These are phyloP conservation scores for Durio zibethinus DNA, from an alignment of 345 rosid species.

Conservation along the genomic window DNA sequence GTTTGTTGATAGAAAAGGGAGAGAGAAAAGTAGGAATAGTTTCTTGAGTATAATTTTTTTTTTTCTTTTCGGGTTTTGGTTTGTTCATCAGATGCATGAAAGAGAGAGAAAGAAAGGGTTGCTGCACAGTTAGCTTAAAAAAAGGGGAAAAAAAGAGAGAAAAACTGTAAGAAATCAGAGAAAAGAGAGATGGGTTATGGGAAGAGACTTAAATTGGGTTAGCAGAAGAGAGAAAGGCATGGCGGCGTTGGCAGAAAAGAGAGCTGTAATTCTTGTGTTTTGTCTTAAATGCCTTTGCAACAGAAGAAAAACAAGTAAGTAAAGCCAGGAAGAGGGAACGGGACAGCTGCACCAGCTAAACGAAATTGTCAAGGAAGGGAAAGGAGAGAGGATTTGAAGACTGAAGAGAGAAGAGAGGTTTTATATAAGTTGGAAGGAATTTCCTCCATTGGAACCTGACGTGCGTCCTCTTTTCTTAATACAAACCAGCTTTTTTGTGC, in stretches of 20 bases:
- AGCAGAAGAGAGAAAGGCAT: slow-evolving; percentile 39
- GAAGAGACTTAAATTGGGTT: slow-evolving; percentile 36
- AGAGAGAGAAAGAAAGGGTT: neutral
- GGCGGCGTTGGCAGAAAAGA: slow-evolving; percentile 76
- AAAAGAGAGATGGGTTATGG: slow-evolving; percentile 32
- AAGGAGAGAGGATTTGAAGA: neutral
- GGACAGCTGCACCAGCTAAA: neutral
- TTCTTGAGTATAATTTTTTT: neutral
- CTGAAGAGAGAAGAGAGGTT: neutral
- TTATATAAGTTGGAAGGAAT: neutral
- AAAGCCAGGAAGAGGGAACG: neutral
- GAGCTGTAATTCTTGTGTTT: slow-evolving; percentile 35
- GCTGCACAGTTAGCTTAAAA: too few relatives aligned
- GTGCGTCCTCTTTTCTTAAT: neutral
- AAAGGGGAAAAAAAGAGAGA: too few relatives aligned
- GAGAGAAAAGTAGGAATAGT: neutral
- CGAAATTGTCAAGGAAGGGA: neutral
- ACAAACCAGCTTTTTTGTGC: neutral
- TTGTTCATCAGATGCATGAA: neutral
- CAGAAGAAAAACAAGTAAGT: slow-evolving; percentile 11
- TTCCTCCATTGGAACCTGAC: neutral
- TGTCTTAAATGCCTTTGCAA: slow-evolving; percentile 22
- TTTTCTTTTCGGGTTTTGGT: neutral
- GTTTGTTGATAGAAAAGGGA: neutral
- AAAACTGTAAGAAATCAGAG: slow-evolving; percentile 28